phyloP scores from a whole-genome alignment of 108 stramenopile genomes.

The Cyclotella sp. region DNA sequence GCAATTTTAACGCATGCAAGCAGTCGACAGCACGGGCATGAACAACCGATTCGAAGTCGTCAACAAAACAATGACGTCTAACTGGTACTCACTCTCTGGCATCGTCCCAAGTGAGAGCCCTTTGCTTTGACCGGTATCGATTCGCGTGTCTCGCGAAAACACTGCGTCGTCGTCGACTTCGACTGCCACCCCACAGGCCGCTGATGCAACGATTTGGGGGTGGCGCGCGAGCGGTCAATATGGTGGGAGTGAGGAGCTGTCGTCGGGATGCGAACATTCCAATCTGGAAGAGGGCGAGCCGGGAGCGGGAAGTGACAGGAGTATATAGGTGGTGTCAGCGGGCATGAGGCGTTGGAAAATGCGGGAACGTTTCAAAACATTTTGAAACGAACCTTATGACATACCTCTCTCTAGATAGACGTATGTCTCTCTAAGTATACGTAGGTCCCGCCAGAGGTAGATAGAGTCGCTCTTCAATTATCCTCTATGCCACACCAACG shows the following conservation, averaged over 20 bases:
- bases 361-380: not conserved
- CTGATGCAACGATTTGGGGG: not conserved
- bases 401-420: too few species aligned
- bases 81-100: not conserved
- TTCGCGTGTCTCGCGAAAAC: not conserved
- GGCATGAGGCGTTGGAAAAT: too few species aligned
- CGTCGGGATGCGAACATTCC: too few species aligned
- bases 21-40: not conserved
- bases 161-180: not conserved
- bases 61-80: too few species aligned
- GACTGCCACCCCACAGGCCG: not conserved
- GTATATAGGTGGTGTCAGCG: too few species aligned
- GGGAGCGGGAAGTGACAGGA: not conserved
- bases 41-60: not conserved
- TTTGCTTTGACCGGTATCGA: not conserved
- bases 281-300: not conserved
- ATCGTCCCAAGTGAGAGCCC: not conserved
- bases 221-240: not conserved
- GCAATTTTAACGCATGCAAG: too few species aligned
- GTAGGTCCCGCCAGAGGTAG: too few species aligned
- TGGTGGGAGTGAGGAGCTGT: too few species aligned
- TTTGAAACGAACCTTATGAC: too few species aligned
- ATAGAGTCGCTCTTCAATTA: too few species aligned
- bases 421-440: too few species aligned
- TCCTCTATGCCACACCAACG: constrained; percentile 48